These are phyloP conservation scores for Pueraria montana DNA, from an alignment of 306 rosid species.

Conservation along the genomic window DNA sequence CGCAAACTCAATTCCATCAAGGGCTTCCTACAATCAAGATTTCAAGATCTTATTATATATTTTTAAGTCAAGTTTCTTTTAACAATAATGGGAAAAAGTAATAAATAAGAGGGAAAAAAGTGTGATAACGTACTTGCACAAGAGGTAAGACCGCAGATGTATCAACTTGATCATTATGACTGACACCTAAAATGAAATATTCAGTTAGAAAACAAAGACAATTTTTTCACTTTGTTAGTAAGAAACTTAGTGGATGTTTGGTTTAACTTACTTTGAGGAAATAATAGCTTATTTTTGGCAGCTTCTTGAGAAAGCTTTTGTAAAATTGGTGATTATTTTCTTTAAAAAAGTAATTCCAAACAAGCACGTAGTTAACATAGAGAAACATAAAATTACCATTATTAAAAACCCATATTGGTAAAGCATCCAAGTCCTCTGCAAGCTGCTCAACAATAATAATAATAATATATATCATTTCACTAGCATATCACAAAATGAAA, in stretches of 20 bases:
- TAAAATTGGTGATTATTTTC: background rate
- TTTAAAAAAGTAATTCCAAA: background rate
- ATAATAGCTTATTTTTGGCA: background rate
- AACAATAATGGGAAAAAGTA: background rate
- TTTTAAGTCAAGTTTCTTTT: background rate
- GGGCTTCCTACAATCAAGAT: constrained; percentile 79
- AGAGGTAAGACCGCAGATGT: constrained; percentile 75
- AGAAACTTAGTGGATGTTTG: background rate
- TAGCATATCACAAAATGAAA: constrained; percentile 13
- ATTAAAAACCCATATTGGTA: constrained; percentile 95
- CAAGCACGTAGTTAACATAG: constrained; percentile 2
- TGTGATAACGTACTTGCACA: constrained; percentile 69
- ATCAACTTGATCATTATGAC: constrained; percentile 87
- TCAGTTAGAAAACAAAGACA: constrained; percentile 43
- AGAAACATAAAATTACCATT: constrained; percentile 68
- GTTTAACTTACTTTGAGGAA: background rate
- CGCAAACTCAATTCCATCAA: constrained; percentile 94
- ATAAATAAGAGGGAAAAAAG: background rate
- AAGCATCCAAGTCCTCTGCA: constrained; percentile 82
- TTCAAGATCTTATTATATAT: background rate
- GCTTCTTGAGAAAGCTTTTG: background rate
- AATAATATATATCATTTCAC: constrained; percentile 38
- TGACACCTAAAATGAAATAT: constrained; percentile 67
- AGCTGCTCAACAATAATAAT: constrained; percentile 64
- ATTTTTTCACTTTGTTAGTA: constrained; percentile 13